Percentiles rank a stretch among this genome's conserved stretches.
phyloP scores from a whole-genome alignment of 1,139 yeast genomes.

The Pichiaceae sp. region DNA sequence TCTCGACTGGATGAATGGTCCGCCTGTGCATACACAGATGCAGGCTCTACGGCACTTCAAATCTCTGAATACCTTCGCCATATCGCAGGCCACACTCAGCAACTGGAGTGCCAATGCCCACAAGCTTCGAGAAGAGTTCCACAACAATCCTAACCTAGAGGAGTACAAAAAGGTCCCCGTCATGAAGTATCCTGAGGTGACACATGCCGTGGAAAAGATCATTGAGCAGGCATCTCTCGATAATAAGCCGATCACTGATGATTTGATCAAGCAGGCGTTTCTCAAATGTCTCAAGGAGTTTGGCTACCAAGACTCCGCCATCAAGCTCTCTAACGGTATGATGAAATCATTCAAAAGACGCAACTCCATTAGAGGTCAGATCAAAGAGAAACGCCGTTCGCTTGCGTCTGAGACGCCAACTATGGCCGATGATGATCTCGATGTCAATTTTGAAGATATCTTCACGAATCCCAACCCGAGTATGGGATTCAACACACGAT shows the following conservation, averaged over 20 bases:
- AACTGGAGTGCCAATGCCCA: constrained; percentile 22
- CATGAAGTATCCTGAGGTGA: constrained; percentile 24
- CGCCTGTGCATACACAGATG: constrained; percentile 19
- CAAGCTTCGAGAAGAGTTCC: constrained; percentile 14
- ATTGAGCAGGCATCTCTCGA: constrained; percentile 10
- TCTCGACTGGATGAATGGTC: constrained; percentile 22
- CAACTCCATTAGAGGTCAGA: constrained; percentile 17
- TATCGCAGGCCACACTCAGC: constrained; percentile 27
- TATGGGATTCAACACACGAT: constrained; percentile 25
- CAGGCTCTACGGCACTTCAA: constrained; percentile 20
- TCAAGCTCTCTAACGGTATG: constrained; percentile 24
- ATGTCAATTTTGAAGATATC: constrained; percentile 20
- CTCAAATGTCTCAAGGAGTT: constrained; percentile 12
- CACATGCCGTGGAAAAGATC: constrained; percentile 21
- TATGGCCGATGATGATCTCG: constrained; percentile 5
- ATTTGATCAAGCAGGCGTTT: constrained; percentile 17
- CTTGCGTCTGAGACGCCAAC: not conserved
- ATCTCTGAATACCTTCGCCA: constrained; percentile 15
- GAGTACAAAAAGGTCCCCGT: constrained; percentile 23
- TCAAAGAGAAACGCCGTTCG: not conserved
- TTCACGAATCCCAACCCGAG: constrained; percentile 17
- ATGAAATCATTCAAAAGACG: constrained; percentile 23
- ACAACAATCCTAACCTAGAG: constrained; percentile 18
- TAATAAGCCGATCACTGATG: constrained; percentile 19
- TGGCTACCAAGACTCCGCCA: constrained; percentile 14